Base-by-base conservation (phyloP, 768 basidiomycete species). In the Phanerochaete sordida region DNA sequence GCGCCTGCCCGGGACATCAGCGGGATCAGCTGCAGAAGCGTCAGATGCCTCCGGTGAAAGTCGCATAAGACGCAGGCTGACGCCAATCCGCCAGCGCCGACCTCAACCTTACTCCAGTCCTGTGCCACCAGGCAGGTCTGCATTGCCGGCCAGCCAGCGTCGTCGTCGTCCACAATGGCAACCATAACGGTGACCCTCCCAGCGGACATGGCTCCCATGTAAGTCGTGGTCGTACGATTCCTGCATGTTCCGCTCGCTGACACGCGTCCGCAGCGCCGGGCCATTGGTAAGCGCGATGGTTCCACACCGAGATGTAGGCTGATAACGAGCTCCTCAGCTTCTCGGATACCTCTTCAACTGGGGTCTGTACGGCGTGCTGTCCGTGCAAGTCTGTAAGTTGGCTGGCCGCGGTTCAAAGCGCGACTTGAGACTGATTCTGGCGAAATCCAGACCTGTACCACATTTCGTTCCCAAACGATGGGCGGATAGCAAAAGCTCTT, bases 331-430 rank as follows among this genome's bases (percentile, higher is more conserved):
- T 24, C 26, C 37, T 19, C 33, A 64, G 62, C 53, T 64, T 23
- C 39, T 64, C 3, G 62, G 62, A 6, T 33, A 57, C 28, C 55
- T 72, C 60, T 72, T 70, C 51, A 71, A 68, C 26, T 72, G 70
- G 70, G 55, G 70, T 15, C 48, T 61, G 7, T 62, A 58, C 47
- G 60, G 60, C n/a, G 60, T 49, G 19, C 48, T 62, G 16, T 54
- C 60, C 33, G 64, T 72, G 51, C 66, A 63, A 61, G 63, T 66
- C 37, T 44, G 69, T 56, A 31, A 26, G 39, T 60, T 19, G 19
- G 52, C 35, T 35, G 3, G 16, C 24, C 33, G 2, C 6, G 13
- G 8, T 43, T 13, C 23, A 11, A 30, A 1, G 30, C 26, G n/a
- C 35, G 35, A 35, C 35, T 13, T 28, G 27, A 12, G 26, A 21